Evolutionary conservation across 148 eudicot genomes (phyloP).

Genomic region (Chenopodium formosanum): DNA sequence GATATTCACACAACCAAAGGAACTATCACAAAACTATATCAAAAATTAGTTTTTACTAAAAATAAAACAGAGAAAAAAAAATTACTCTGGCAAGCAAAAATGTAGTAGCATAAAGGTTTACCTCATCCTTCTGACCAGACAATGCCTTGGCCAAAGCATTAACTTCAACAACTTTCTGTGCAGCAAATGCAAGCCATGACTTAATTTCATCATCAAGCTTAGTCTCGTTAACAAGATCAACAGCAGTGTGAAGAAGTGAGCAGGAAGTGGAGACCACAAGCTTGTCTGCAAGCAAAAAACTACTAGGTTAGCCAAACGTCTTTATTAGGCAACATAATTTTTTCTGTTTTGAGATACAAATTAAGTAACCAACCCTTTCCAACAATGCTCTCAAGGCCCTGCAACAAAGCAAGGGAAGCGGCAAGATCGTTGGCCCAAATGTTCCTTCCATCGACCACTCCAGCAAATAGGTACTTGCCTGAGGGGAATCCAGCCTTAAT

Average conservation of each 20-base stretch:
- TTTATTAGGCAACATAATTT: background rate
- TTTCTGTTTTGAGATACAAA: background rate
- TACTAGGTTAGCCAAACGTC: slow-evolving; percentile 7
- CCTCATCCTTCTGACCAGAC: slow-evolving; percentile 86
- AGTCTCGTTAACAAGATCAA: slow-evolving; percentile 82
- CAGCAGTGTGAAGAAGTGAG: slow-evolving; percentile 96
- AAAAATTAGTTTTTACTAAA: background rate
- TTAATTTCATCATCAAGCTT: slow-evolving; percentile 84
- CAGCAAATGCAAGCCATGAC: slow-evolving; percentile 98
- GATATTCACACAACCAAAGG: background rate
- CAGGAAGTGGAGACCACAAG: slow-evolving; percentile 97
- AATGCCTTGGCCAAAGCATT: slow-evolving; percentile 92
- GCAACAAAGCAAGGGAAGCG: slow-evolving; percentile 56
- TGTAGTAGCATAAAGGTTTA: slow-evolving; percentile 16
- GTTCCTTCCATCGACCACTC: slow-evolving; percentile 95
- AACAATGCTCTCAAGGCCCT: slow-evolving; percentile 66
- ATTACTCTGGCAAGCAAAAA: background rate
- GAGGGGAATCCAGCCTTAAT: slow-evolving; percentile 73
- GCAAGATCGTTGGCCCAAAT: slow-evolving; percentile 94
- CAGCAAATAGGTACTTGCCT: slow-evolving; percentile 91
- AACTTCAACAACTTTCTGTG: slow-evolving; percentile 88
- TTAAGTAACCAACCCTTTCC: slow-evolving; percentile 58
- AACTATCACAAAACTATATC: background rate
- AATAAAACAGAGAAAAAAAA: background rate
- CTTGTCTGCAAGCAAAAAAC: slow-evolving; percentile 54